Evolutionary conservation across 1,139 yeast genomes (phyloP).

Genomic region (Sugiyamaella neomexicana): DNA sequence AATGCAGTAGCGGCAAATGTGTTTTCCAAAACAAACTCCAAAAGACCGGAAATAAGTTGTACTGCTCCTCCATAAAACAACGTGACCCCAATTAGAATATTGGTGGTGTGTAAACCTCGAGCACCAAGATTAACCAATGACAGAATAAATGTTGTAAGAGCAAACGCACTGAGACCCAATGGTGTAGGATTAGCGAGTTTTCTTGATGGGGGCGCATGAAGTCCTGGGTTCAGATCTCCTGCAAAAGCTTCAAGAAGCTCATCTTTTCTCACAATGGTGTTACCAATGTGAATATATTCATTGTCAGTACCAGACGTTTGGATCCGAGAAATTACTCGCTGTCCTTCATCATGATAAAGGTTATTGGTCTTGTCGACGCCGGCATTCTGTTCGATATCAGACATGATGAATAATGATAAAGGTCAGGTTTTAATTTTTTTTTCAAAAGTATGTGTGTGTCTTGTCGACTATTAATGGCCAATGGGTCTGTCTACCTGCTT

Average conservation of each 20-base stretch:
- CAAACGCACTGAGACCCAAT: slow-evolving; percentile 80
- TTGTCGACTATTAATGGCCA: neutral
- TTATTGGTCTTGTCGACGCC: slow-evolving; percentile 10
- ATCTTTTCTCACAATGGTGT: slow-evolving; percentile 60
- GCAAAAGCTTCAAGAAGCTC: slow-evolving; percentile 68
- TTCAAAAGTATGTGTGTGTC: too few relatives aligned
- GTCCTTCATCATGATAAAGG: slow-evolving; percentile 6
- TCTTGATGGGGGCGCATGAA: slow-evolving; percentile 60
- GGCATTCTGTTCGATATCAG: slow-evolving; percentile 21
- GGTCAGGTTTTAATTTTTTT: too few relatives aligned
- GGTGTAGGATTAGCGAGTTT: slow-evolving; percentile 87
- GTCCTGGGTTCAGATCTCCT: slow-evolving; percentile 66
- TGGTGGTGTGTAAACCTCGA: slow-evolving; percentile 52
- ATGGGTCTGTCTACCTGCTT: too few relatives aligned
- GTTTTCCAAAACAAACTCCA: slow-evolving; percentile 67
- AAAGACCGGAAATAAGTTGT: slow-evolving; percentile 73
- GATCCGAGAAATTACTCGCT: slow-evolving; percentile 12
- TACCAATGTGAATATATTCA: slow-evolving; percentile 71
- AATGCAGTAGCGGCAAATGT: slow-evolving; percentile 88
- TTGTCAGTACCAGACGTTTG: slow-evolving; percentile 44
- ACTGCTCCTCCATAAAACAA: slow-evolving; percentile 81
- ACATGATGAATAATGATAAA: slow-evolving; percentile 1
- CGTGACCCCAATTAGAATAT: slow-evolving; percentile 71
- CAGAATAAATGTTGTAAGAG: slow-evolving; percentile 77
- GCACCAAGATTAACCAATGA: slow-evolving; percentile 63